Evolutionary conservation across 108 stramenopile genomes (phyloP), one percentile per base, ranked within the genome.

Genomic region (Nitzschia sp.): DNA sequence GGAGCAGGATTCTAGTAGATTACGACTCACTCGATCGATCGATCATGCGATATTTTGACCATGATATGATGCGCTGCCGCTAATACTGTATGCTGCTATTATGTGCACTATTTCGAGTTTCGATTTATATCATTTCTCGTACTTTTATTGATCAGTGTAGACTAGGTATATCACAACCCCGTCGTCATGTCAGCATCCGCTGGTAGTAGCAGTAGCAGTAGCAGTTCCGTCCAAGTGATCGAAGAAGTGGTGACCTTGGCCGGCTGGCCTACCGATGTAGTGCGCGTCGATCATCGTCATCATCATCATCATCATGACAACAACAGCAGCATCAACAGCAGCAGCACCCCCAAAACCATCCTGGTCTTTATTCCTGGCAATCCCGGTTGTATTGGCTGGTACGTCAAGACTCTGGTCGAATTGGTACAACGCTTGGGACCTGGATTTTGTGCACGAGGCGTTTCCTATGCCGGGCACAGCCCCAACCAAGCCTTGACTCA

Each of bases 321-420:
- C 19, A 33, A 44, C 36, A 17, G 23, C 13, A 6, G 23, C 25
- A 46, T 19, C 4, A 35, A 27, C 28, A 6, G 22, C 35, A 63
- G 45, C 36, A n/a, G 9, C 26, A n/a, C 5, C 25, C 78, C 84
- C 0, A 82, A 93, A 53, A 87, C 86, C 11, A 53, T 88, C 1
- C 19, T 93, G 13, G 22, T 93, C 0, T 90, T 89, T 62, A 55
- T 93, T 58, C 92, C 92, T 26, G 92, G 92, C 11, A 93, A 93
- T 76, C 92, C 92, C 45, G 92, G 92, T 23, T 77, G 79, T 11
- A 59, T 81, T 26, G 79, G 78, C 29, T 93, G 87, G 87, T 93
- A 93, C 60, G 46, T 63, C 13, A 57, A 68, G 26, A 58, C 89
- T 45, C 15, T 57, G 44, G n/a, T 13, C 11, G 64, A 57, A 1